Conservation (phyloP, 139 green algal genomes). For the Nannochloris sp. region DNA sequence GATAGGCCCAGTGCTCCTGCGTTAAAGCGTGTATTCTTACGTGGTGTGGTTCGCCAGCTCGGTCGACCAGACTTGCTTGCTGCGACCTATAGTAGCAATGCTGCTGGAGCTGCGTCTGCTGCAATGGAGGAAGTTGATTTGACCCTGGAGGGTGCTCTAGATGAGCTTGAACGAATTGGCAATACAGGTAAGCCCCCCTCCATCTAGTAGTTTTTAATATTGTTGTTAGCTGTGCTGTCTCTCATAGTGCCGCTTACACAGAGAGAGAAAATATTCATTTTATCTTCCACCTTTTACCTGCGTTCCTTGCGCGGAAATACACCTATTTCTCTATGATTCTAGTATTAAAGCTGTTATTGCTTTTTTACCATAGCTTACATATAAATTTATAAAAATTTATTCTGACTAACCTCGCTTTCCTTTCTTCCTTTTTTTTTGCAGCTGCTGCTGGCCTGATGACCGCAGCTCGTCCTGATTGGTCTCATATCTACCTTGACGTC, state of each 20-base stretch:
- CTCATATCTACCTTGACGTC: conserved; percentile 72
- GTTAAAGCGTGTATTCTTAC: conserved; percentile 74
- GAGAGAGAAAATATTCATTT: too few species aligned
- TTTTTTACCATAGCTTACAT: background rate
- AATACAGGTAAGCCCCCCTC: background rate
- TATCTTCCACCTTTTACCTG: background rate
- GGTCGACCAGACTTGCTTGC: conserved; percentile 48
- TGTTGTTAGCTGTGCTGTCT: too few species aligned
- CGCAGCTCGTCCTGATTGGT: conserved; percentile 68
- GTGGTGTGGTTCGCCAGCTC: conserved; percentile 66
- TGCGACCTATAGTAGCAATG: conserved; percentile 59
- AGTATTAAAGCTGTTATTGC: too few species aligned
- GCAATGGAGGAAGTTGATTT: conserved; percentile 71
- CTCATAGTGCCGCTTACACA: too few species aligned
- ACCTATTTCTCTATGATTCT: too few species aligned
- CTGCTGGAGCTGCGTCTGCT: conserved; percentile 44
- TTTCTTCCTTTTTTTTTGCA: background rate
- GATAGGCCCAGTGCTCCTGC: conserved; percentile 31
- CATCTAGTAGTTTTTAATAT: background rate
- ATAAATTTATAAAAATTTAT: background rate
- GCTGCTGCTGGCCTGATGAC: background rate
- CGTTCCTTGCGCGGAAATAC: background rate
- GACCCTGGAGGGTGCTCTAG: conserved; percentile 46
- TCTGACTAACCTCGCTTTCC: background rate
- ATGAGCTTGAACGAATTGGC: conserved; percentile 54